Conservation (phyloP, 257 asterid genomes). For the Salvia miltiorrhiza region DNA sequence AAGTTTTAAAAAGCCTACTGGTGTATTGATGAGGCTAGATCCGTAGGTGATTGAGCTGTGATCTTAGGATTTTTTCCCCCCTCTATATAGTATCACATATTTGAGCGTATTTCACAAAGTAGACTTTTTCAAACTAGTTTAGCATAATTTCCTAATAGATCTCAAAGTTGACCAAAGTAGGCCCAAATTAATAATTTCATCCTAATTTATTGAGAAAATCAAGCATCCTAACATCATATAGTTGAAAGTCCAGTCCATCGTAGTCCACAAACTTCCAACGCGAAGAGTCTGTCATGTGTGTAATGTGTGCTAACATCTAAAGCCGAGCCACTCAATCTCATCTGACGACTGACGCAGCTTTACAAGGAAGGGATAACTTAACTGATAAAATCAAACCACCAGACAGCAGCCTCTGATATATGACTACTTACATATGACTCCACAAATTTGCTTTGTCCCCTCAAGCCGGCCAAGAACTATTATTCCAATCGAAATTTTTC, state of each 20-base stretch:
- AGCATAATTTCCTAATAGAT: neutral
- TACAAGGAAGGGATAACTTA: slow-evolving; percentile 21
- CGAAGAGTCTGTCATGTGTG: neutral
- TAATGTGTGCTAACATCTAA: neutral
- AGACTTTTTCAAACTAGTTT: neutral
- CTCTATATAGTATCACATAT: too few species aligned
- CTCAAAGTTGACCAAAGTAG: neutral
- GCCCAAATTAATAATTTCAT: slow-evolving; percentile 19
- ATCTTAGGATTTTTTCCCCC: too few species aligned
- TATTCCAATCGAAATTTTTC: neutral
- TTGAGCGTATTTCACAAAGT: too few species aligned
- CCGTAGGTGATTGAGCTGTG: too few species aligned
- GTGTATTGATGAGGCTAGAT: too few species aligned
- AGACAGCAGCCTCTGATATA: neutral
- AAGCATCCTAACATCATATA: neutral
- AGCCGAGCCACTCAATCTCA: slow-evolving; percentile 30
- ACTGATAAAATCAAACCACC: slow-evolving; percentile 14
- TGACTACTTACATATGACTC: slow-evolving; percentile 18
- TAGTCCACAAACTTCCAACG: slow-evolving; percentile 21
- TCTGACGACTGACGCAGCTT: slow-evolving; percentile 4
- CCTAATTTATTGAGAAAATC: neutral
- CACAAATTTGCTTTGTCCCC: slow-evolving; percentile 13
- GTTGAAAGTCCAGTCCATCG: slow-evolving; percentile 20
- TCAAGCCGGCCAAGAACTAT: slow-evolving; percentile 28
- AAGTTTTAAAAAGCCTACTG: too few species aligned